Evolutionary conservation across 441 rosid species (phyloP), one percentile per base, ranked within the genome.

Genomic region (Gossypium trilobum): DNA sequence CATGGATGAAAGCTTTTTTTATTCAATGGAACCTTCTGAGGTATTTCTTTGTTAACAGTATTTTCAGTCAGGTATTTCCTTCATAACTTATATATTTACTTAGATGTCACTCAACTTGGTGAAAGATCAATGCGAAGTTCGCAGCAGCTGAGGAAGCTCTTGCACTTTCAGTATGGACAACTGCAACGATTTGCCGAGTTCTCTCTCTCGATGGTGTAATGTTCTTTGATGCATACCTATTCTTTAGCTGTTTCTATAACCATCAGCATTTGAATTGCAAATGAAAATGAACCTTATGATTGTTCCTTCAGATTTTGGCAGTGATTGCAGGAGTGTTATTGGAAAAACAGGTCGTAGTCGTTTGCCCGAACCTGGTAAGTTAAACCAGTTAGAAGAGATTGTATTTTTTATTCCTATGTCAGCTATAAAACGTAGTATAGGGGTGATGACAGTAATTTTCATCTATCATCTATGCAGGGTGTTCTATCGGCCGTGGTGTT

Each of bases 341-440:
- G 74, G 99, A 94, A 72, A 94, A 90, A 85, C 99, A 94, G 74
- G 80, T 89, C 70, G 85, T 86, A 1, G 78, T 92, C 58, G 79
- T 85, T 72, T 94, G 97, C 79, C 92, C 99, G 36, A 94, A 94
- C 82, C 86, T 90, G 92, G 99, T 92, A 77, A 78, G 94, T 82
- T 57, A 52, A 27, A 29, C 25, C 59, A 13, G 48, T 27, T 17
- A 4, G 31, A 23, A 50, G 27, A 10, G 17, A 20, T 52, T 63
- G 46, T 33, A 5, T 42, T 65, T 23, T 2, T 33, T 73, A 16
- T 2, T 58, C 36, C 17, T 59, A 22, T 68, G 66, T 52, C 61
- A 48, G 60, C 64, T 65, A 5, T 68, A 64, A 19, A 64, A 17
- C 5, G 17, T 2, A 62, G 17, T 0, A 62, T 36, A 7, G 17